Base-by-base conservation (phyloP, 106 monocot species). In the Acorus calamus region DNA sequence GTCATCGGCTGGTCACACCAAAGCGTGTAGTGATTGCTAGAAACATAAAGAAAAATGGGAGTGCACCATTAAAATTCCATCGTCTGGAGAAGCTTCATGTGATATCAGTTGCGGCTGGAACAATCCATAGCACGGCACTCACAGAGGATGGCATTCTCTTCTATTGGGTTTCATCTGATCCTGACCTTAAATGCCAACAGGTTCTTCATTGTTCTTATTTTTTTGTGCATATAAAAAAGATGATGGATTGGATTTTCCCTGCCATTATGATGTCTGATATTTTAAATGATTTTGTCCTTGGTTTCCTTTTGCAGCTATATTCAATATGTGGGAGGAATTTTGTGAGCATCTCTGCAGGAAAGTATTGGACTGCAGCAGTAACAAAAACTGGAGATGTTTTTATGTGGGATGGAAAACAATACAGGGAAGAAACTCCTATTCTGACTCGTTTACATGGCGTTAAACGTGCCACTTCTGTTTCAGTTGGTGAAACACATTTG, bases 401-500 rank as follows among this genome's bases (percentile, higher is more conserved):
- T 61, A 85, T 86, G 80, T 92, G 82, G 82, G 92, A 98, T 76
- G 98, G 87, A 9, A 98, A 98, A 70, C 90, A 83, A 47, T 59
- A 61, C 14, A 88, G 81, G 62, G 73, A 71, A 72, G 80, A 76
- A 7, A 57, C 55, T 68, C 91, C 87, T 52, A 49, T 74, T 47
- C 68, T 77, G 43, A 77, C 85, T 63, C 91, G 98, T 7, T 70
- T 98, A 47, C 80, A 91, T 71, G 96, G 96, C 55, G 53, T 88
- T 58, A 98, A 92, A 62, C 82, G 64, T 64, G 88, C 81, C 50
- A 83, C 81, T 47, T 98, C 98, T 65, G 88, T 87, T 11, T 87
- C 88, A 71, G 92, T 92, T 60, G 98, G 98, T 56, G 98, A 98
- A 79, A 98, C 91, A 65, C 98, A 98, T 68, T 52, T 92, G 73